These are phyloP conservation scores for Benincasa hispida DNA, from an alignment of 306 rosid genomes.

Conservation along the genomic window DNA sequence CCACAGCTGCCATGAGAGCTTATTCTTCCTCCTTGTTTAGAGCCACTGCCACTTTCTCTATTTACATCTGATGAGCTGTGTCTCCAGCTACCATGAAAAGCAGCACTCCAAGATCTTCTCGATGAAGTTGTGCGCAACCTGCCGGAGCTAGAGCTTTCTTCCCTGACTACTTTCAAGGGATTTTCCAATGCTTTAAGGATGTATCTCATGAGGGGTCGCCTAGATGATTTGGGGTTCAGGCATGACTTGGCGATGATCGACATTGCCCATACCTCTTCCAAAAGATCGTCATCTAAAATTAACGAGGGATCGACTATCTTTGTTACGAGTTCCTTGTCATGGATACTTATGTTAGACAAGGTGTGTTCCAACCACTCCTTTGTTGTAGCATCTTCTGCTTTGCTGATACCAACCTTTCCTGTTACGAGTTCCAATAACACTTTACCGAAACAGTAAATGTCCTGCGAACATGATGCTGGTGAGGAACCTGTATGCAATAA, in stretches of 20 bases:
- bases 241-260: slow-evolving; percentile 89
- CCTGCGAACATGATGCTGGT: slow-evolving; percentile 45
- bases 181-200: slow-evolving; percentile 89
- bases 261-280: slow-evolving; percentile 97
- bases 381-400: slow-evolving; percentile 44
- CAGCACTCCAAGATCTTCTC: slow-evolving; percentile 74
- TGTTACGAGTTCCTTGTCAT: slow-evolving; percentile 49
- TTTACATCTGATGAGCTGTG: slow-evolving; percentile 69
- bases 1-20: slow-evolving; percentile 73
- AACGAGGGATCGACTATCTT: slow-evolving; percentile 74
- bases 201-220: slow-evolving; percentile 83
- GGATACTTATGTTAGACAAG: slow-evolving; percentile 41
- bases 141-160: slow-evolving; percentile 60
- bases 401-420: slow-evolving; percentile 62
- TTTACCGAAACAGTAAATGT: slow-evolving; percentile 78
- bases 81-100: slow-evolving; percentile 81
- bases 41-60: slow-evolving; percentile 31
- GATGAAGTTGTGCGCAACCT: slow-evolving; percentile 73
- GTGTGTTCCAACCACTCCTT: slow-evolving; percentile 71
- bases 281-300: slow-evolving; percentile 71
- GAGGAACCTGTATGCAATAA: slow-evolving; percentile 38
- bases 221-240: slow-evolving; percentile 64
- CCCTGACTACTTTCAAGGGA: slow-evolving; percentile 81
- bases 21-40: slow-evolving; percentile 47
- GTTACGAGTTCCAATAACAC: slow-evolving; percentile 83